A percentile compares a stretch with the other conserved stretches of the same genome.
These are phyloP conservation scores for Batkoa obscura DNA, from an alignment of 371 early-diverging fungal species.

Conservation along the genomic window DNA sequence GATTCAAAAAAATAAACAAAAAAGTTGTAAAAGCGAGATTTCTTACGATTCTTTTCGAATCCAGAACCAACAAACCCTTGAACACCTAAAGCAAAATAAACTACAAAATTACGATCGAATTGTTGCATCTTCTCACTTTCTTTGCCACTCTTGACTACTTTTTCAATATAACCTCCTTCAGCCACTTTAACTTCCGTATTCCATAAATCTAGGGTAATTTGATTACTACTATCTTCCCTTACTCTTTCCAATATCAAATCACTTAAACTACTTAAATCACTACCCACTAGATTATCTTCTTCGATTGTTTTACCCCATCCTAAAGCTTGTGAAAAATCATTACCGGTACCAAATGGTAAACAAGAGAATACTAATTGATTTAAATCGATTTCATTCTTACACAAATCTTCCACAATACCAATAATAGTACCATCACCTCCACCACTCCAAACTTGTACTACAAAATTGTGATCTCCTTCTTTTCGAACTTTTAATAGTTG, in stretches of 20 bases:
- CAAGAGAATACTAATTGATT: not conserved
- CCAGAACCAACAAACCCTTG: constrained; percentile 3
- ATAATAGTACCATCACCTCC: constrained; percentile 3
- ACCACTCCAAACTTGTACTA: constrained; percentile 1
- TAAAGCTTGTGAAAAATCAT: constrained; percentile 2
- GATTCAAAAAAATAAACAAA: constrained; percentile 1
- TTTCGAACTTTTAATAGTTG: not conserved
- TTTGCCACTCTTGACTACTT: not conserved
- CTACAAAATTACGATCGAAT: not conserved
- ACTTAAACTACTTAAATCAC: not conserved
- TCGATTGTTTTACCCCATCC: constrained; percentile 1
- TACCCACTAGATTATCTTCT: not conserved
- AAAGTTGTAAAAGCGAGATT: not conserved
- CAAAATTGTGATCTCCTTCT: too few species aligned
- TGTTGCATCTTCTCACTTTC: not conserved
- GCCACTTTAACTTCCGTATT: not conserved
- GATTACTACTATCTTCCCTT: not conserved
- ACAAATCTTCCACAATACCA: not conserved
- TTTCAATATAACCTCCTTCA: not conserved
- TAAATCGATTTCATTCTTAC: not conserved
- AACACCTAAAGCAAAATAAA: constrained; percentile 1
- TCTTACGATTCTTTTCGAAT: not conserved
- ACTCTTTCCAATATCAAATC: not conserved
- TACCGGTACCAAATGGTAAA: constrained; percentile 3
- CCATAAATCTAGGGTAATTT: not conserved